A percentile compares a stretch with the other conserved stretches of the same genome.
These are phyloP conservation scores for Cenchrus fungigraminus DNA, from an alignment of 176 grass and related monocot species.

Conservation along the genomic window DNA sequence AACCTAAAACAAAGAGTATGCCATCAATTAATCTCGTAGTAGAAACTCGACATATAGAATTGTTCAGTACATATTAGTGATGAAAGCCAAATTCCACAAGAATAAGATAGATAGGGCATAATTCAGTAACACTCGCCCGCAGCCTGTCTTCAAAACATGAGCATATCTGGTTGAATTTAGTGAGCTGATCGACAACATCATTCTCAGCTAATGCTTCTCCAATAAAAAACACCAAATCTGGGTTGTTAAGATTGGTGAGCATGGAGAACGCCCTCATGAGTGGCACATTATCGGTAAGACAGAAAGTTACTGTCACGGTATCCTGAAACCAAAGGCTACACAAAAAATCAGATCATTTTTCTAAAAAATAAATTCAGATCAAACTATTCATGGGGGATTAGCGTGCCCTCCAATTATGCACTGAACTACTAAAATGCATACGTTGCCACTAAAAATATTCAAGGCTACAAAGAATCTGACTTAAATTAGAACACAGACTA, in stretches of 20 bases:
- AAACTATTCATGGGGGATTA: too few relatives aligned
- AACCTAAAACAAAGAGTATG: constrained; percentile 46
- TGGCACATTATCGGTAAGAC: constrained; percentile 70
- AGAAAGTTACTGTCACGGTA: neutral
- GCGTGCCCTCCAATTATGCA: too few relatives aligned
- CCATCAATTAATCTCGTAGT: constrained; percentile 89
- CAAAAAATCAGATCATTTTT: too few relatives aligned
- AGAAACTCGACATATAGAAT: constrained; percentile 39
- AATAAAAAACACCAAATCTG: constrained; percentile 92
- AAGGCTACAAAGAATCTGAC: too few relatives aligned
- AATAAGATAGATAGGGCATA: neutral
- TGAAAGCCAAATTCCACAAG: neutral
- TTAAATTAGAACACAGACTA: too few relatives aligned
- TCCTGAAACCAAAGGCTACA: neutral
- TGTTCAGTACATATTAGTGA: neutral
- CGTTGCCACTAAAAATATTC: too few relatives aligned
- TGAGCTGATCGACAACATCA: constrained; percentile 91
- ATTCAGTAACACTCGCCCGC: neutral
- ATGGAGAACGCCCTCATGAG: constrained; percentile 97
- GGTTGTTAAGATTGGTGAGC: constrained; percentile 92
- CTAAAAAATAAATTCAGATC: too few relatives aligned
- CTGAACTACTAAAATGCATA: too few relatives aligned
- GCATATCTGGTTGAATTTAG: constrained; percentile 87
- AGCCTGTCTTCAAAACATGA: neutral
- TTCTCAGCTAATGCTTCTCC: constrained; percentile 94